phyloP scores from a whole-genome alignment of 2,329 filamentous ascomycete species.

The Colletotrichum brevisporum region DNA sequence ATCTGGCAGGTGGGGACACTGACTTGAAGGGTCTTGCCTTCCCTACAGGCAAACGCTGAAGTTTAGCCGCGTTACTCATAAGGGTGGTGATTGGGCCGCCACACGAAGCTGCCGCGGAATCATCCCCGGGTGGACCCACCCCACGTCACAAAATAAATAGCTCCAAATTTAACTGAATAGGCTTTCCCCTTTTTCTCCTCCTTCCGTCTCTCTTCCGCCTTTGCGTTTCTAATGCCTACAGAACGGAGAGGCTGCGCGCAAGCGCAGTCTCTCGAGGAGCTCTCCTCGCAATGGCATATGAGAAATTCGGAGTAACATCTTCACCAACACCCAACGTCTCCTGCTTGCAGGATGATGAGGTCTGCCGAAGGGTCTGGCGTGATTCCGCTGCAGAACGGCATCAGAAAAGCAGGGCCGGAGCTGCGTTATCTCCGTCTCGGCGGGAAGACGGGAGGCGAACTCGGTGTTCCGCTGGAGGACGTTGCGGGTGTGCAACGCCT shows the following conservation, averaged over 20 bases:
- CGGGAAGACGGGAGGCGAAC: constrained; percentile 49
- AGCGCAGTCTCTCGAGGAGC: constrained; percentile 40
- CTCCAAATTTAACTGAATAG: constrained; percentile 13
- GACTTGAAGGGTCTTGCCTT: constrained; percentile 21
- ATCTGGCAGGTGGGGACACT: constrained; percentile 37
- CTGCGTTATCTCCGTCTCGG: constrained; percentile 42
- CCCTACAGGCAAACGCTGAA: not conserved
- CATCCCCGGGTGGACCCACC: constrained; percentile 17
- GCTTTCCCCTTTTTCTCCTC: constrained; percentile 56
- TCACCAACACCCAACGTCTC: constrained; percentile 60
- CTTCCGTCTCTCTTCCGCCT: too few relatives aligned
- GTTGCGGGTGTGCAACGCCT: too few relatives aligned
- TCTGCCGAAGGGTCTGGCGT: constrained; percentile 91
- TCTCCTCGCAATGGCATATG: constrained; percentile 77
- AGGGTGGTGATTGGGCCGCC: constrained; percentile 37
- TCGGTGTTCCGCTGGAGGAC: constrained; percentile 78
- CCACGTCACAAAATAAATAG: constrained; percentile 35
- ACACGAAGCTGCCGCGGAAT: constrained; percentile 39
- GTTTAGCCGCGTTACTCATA: not conserved
- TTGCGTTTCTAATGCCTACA: constrained; percentile 98
- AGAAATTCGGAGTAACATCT: constrained; percentile 99
- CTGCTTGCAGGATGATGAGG: constrained; percentile 59
- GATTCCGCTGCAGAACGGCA: constrained; percentile 87
- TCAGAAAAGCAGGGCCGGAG: constrained; percentile 85
- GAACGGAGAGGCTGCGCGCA: constrained; percentile 70